A percentile compares a stretch with the other conserved stretches of the same genome.
Evolutionary conservation across 371 early-diverging fungal species (phyloP).

Genomic region (Apophysomyces ossiformis): DNA sequence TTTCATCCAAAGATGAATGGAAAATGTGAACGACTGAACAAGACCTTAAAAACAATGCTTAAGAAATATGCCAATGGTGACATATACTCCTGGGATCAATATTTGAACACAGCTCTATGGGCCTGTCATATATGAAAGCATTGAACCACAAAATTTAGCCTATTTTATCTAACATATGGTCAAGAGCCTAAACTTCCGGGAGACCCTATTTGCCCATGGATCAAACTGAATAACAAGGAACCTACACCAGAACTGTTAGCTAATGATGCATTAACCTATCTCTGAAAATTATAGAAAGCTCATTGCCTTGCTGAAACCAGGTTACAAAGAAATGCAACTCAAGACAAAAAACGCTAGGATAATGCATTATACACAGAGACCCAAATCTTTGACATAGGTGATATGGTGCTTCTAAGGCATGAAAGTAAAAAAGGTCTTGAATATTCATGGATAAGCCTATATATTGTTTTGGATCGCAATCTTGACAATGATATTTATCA

Average conservation of each 20-base stretch:
- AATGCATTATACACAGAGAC: neutral
- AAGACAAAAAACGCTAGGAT: constrained; percentile 33
- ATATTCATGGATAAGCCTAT: constrained; percentile 18
- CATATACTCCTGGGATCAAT: constrained; percentile 18
- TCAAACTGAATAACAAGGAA: too few species aligned
- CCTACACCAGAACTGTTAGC: too few species aligned
- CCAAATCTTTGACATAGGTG: constrained; percentile 16
- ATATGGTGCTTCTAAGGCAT: constrained; percentile 17
- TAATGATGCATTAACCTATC: too few species aligned
- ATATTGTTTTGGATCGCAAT: neutral
- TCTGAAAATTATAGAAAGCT: constrained; percentile 6
- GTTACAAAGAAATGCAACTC: constrained; percentile 10
- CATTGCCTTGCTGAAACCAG: constrained; percentile 18
- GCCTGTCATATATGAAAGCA: constrained; percentile 12
- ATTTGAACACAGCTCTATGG: constrained; percentile 16
- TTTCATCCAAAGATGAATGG: constrained; percentile 25
- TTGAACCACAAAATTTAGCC: constrained; percentile 9
- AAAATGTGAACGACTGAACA: constrained; percentile 24
- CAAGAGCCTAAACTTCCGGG: constrained; percentile 9
- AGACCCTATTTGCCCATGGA: neutral
- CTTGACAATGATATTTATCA: constrained; percentile 12
- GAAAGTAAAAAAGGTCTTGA: constrained; percentile 17
- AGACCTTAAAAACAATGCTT: constrained; percentile 16
- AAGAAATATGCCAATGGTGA: constrained; percentile 26
- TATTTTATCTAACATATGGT: constrained; percentile 14